Percentiles rank a stretch among this genome's conserved stretches.
Conservation (phyloP, 768 basidiomycete genomes). For the Trametes coccinea region DNA sequence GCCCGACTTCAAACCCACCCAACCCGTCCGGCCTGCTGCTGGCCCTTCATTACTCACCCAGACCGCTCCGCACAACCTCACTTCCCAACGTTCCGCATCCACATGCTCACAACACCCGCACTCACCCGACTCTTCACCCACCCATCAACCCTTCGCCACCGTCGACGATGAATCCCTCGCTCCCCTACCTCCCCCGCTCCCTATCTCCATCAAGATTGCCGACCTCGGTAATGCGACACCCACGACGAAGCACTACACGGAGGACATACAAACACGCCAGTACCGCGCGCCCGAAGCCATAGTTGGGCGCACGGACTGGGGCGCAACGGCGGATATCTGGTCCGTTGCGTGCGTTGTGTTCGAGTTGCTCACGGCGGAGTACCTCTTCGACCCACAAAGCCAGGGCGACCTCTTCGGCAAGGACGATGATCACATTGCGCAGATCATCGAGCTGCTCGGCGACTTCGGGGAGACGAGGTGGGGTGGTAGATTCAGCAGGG, state of each 20-base stretch:
- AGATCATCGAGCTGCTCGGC: conserved; percentile 89
- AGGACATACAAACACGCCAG: conserved; percentile 96
- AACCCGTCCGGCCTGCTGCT: conserved; percentile 17
- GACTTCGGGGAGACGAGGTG: conserved; percentile 77
- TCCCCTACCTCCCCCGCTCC: conserved; percentile 33
- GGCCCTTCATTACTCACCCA: conserved; percentile 39
- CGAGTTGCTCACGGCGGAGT: conserved; percentile 89
- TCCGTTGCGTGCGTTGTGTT: conserved; percentile 89
- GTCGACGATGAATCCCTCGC: neutral
- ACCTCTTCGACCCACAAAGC: conserved; percentile 86
- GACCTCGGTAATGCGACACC: conserved; percentile 95
- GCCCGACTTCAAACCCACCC: conserved; percentile 9
- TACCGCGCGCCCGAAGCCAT: conserved; percentile 96
- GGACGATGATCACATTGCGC: conserved; percentile 95
- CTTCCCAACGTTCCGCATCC: conserved; percentile 21
- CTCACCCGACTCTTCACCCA: neutral
- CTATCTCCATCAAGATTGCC: conserved; percentile 88
- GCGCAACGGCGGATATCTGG: conserved; percentile 85
- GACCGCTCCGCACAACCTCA: conserved; percentile 36
- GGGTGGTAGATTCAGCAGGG: conserved; percentile 81
- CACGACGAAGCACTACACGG: conserved; percentile 86
- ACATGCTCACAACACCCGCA: conserved; percentile 14
- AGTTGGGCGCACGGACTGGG: conserved; percentile 85
- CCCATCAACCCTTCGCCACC: neutral
- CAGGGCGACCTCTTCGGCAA: conserved; percentile 82